Evolutionary conservation across 371 early-diverging fungal species (phyloP).

Genomic region (Massospora cicadina): DNA sequence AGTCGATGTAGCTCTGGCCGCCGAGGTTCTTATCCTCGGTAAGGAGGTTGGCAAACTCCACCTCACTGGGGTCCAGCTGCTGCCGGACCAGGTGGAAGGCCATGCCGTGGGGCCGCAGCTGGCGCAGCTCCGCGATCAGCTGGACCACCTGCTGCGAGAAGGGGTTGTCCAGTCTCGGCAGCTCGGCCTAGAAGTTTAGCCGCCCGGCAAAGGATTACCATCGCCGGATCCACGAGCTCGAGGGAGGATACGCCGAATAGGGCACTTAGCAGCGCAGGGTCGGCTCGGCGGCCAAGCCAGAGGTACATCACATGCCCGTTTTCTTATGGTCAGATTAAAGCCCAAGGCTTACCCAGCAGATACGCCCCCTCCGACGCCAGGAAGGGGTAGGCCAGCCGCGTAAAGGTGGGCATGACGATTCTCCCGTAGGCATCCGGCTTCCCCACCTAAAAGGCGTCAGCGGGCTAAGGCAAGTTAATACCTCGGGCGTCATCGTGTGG

Average conservation of each 20-base stretch:
- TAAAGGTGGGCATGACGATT: constrained; percentile 36
- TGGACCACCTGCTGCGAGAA: constrained; percentile 33
- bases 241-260: constrained; percentile 58
- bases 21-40: constrained; percentile 69
- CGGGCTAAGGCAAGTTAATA: constrained; percentile 14
- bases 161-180: constrained; percentile 37
- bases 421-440: constrained; percentile 21
- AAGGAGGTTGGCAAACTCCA: constrained; percentile 37
- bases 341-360: constrained; percentile 13
- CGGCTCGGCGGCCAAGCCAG: constrained; percentile 70
- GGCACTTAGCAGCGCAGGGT: constrained; percentile 34
- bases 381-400: constrained; percentile 59
- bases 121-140: constrained; percentile 39
- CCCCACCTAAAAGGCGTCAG: constrained; percentile 16
- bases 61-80: constrained; percentile 37
- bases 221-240: constrained; percentile 47
- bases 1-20: constrained; percentile 82
- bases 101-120: constrained; percentile 24
- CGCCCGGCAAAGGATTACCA: constrained; percentile 25
- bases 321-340: constrained; percentile 23
- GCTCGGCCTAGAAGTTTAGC: constrained; percentile 19
- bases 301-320: constrained; percentile 58
- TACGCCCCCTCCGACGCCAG: constrained; percentile 34
- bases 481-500: constrained; percentile 37
- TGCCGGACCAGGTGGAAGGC: constrained; percentile 35